These are phyloP conservation scores for Hyaloscypha variabilis DNA, from an alignment of 495 filamentous ascomycete genomes.

Conservation along the genomic window DNA sequence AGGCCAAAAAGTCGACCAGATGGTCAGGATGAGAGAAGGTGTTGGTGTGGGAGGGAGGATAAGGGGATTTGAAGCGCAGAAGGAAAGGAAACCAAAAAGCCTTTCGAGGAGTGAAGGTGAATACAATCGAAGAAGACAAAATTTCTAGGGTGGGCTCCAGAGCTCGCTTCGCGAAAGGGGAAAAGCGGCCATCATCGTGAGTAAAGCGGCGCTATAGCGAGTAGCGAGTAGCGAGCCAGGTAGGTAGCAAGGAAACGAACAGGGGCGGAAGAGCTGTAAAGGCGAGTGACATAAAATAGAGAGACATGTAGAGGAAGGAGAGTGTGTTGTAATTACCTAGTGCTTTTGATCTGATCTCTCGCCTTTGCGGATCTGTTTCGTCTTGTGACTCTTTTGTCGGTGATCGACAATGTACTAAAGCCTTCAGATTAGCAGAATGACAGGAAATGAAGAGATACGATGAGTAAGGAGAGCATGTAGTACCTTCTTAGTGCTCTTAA, in stretches of 20 bases:
- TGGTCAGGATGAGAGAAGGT: neutral
- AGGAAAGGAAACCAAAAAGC: neutral
- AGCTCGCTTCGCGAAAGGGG: slow-evolving; percentile 6
- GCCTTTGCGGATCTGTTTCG: neutral
- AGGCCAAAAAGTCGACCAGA: neutral
- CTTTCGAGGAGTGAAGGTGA: neutral
- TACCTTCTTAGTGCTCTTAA: too few species aligned
- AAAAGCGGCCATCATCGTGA: neutral
- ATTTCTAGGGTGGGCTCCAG: slow-evolving; percentile 1
- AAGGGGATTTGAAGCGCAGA: neutral
- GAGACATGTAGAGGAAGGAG: too few species aligned
- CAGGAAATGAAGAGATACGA: too few species aligned
- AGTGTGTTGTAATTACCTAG: too few species aligned
- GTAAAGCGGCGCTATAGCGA: too few species aligned
- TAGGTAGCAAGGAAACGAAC: too few species aligned
- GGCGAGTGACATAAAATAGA: too few species aligned
- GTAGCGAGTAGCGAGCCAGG: too few species aligned
- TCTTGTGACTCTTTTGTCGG: neutral
- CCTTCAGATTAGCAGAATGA: neutral
- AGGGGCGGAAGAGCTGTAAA: too few species aligned
- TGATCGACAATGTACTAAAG: neutral
- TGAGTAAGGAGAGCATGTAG: too few species aligned
- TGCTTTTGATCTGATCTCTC: too few species aligned
- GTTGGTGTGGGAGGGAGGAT: neutral
- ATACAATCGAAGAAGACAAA: neutral